Percentiles rank a stretch among this genome's conserved stretches.
Conservation (phyloP, 352 stramenopile genomes). For the Pythium utonaiense region DNA sequence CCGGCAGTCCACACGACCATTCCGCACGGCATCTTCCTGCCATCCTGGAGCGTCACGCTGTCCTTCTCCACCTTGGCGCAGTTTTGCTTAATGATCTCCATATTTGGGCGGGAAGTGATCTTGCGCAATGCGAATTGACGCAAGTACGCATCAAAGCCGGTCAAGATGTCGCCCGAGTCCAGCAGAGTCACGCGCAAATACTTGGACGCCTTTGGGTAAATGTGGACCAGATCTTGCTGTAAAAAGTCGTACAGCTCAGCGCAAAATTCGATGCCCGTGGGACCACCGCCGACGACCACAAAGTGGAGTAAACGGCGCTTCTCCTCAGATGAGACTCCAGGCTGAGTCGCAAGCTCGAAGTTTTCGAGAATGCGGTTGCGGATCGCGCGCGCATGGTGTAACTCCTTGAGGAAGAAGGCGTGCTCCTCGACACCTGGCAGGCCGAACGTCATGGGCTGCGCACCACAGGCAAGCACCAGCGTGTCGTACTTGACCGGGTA, state of each 20-base stretch:
- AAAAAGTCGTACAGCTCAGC: constrained; percentile 95
- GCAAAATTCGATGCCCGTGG: constrained; percentile 95
- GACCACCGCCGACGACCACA: constrained; percentile 96
- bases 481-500: constrained; percentile 93
- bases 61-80: constrained; percentile 62
- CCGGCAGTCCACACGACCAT: constrained; percentile 79
- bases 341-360: constrained; percentile 93
- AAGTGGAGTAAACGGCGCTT: constrained; percentile 93
- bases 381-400: constrained; percentile 91
- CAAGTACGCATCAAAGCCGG: constrained; percentile 64
- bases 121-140: constrained; percentile 70
- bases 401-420: constrained; percentile 97
- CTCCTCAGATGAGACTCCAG: constrained; percentile 79
- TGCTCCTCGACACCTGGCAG: constrained; percentile 88
- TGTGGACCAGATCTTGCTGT: constrained; percentile 85
- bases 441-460: constrained; percentile 94
- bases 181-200: constrained; percentile 64
- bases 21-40: constrained; percentile 51
- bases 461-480: constrained; percentile 91
- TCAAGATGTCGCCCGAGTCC: constrained; percentile 71
- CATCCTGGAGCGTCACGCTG: constrained; percentile 58
- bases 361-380: constrained; percentile 82
- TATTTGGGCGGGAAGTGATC: constrained; percentile 74
- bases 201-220: constrained; percentile 76
- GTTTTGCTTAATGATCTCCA: constrained; percentile 81